Evolutionary conservation across 2,329 filamentous ascomycete species (phyloP).

Genomic region (Tolypocladium tundrense): DNA sequence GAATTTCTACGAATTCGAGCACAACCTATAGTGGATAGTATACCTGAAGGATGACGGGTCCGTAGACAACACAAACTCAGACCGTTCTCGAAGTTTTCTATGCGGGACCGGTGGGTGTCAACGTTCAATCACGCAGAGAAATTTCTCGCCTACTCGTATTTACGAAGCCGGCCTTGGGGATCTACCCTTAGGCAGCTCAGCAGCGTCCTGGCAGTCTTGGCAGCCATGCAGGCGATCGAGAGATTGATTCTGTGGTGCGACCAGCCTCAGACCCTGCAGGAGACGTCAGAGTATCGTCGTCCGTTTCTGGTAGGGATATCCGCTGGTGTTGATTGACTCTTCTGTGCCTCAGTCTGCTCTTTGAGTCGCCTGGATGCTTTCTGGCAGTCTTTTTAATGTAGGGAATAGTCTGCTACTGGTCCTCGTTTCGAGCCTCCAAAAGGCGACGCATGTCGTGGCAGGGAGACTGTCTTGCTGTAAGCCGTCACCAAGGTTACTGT

Average conservation of each 20-base stretch:
- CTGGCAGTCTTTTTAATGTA: too few relatives aligned
- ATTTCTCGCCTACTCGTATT: background rate
- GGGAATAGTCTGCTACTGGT: too few relatives aligned
- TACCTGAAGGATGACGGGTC: background rate
- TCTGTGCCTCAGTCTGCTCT: too few relatives aligned
- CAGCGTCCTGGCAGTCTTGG: background rate
- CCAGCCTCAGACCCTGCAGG: background rate
- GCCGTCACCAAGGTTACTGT: too few relatives aligned
- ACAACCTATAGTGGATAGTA: background rate
- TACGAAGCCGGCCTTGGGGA: background rate
- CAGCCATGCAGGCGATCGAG: background rate
- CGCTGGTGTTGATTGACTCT: background rate
- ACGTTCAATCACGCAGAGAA: background rate
- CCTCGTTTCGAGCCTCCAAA: too few relatives aligned
- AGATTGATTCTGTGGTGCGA: background rate
- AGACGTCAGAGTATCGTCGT: background rate
- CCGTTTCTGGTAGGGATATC: background rate
- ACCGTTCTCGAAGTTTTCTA: too few relatives aligned
- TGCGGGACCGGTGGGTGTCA: background rate
- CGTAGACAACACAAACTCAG: too few relatives aligned
- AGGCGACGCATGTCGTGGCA: too few relatives aligned
- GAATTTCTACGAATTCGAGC: background rate
- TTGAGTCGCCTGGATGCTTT: too few relatives aligned
- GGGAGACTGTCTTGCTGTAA: too few relatives aligned
- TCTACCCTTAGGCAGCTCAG: background rate